phyloP scores from a whole-genome alignment of 352 stramenopile species.

The Globisporangium acanthophoron region DNA sequence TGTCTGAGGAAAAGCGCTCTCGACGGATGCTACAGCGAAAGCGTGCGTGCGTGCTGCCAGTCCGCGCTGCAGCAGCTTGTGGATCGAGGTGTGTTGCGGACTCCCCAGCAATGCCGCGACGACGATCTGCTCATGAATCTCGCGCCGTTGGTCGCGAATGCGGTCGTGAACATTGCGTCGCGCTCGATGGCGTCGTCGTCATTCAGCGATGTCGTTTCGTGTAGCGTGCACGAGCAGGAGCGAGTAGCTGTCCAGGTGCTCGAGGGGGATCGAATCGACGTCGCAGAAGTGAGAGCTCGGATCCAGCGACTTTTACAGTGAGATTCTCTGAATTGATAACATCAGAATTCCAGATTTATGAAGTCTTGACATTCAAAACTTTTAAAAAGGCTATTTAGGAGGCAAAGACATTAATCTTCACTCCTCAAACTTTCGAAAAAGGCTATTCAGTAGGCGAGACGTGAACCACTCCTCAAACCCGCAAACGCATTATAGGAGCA shows the following conservation, averaged over 20 bases:
- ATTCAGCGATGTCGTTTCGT: not conserved
- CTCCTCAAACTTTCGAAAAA: too few species aligned
- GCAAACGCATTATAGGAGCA: too few species aligned
- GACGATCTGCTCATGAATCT: conserved; percentile 43
- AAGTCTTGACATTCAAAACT: not conserved
- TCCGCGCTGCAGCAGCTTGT: conserved; percentile 45
- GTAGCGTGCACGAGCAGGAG: not conserved
- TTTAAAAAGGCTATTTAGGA: not conserved
- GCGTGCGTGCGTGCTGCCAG: conserved; percentile 32
- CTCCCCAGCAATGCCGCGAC: conserved; percentile 45
- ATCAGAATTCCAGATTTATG: too few species aligned
- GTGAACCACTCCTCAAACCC: too few species aligned
- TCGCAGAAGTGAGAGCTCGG: conserved; percentile 12
- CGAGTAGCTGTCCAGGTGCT: not conserved
- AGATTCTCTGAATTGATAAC: too few species aligned
- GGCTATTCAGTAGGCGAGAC: too few species aligned
- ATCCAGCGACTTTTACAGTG: conserved; percentile 6
- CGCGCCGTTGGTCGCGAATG: conserved; percentile 51
- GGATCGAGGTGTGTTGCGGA: conserved; percentile 32
- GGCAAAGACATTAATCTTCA: conserved; percentile 5
- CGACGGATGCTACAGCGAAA: conserved; percentile 35
- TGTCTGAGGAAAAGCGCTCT: conserved; percentile 51
- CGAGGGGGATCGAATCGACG: conserved; percentile 10
- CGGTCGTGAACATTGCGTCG: conserved; percentile 30
- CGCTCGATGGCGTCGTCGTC: not conserved